Conservation (phyloP, 345 rosid genomes). For the Heritiera littoralis region DNA sequence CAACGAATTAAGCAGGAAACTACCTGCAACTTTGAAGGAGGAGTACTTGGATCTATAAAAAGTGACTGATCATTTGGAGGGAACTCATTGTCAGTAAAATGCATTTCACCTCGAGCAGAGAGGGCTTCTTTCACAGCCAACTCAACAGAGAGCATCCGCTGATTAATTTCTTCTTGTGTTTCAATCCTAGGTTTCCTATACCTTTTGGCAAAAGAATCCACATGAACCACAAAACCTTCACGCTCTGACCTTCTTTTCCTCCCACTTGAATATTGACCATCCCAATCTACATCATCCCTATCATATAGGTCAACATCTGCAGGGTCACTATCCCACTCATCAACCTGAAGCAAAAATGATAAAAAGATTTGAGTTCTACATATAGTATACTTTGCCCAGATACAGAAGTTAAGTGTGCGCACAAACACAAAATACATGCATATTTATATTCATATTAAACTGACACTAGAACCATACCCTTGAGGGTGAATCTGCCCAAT, state of each 20-base stretch:
- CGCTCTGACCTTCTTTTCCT: conserved; percentile 90
- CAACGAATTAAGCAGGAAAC: conserved; percentile 21
- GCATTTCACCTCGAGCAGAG: conserved; percentile 76
- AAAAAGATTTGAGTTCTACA: conserved; percentile 11
- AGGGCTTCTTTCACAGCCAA: conserved; percentile 98
- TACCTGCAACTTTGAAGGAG: conserved; percentile 93
- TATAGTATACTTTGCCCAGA: conserved; percentile 2
- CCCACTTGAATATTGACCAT: conserved; percentile 97
- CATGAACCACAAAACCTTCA: conserved; percentile 61
- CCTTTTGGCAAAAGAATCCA: conserved; percentile 91
- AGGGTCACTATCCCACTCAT: conserved; percentile 99
- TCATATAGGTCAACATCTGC: conserved; percentile 96
- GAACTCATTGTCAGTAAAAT: conserved; percentile 96
- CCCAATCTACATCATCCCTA: conserved; percentile 98
- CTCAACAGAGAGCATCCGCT: conserved; percentile 95
- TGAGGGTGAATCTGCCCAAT: conserved; percentile 95
- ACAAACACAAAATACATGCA: not conserved
- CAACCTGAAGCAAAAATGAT: conserved; percentile 59
- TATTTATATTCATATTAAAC: not conserved
- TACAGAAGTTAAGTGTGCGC: conserved; percentile 13
- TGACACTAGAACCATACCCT: conserved; percentile 56
- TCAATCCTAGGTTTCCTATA: conserved; percentile 93
- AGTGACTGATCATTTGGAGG: conserved; percentile 94
- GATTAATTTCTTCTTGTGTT: conserved; percentile 91
- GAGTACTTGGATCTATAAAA: conserved; percentile 75